Base-by-base conservation (phyloP, 169 alveolate species). In the Neospora caninum region DNA sequence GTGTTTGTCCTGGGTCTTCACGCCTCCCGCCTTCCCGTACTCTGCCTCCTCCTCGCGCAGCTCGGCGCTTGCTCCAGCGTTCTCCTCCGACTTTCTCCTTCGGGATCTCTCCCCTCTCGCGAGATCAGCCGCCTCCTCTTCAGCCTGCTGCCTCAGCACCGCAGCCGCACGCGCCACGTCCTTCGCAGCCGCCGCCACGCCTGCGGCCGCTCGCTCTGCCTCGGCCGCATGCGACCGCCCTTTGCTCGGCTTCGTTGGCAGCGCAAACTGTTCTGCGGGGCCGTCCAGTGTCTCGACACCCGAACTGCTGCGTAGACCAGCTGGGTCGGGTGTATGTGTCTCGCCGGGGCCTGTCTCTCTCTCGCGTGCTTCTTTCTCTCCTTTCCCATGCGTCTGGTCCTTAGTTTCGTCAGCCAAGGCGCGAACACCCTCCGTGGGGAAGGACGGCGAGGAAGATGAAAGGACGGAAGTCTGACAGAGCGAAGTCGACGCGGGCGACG, bases 251-350 rank as follows among this genome's bases (percentile, higher is more conserved):
- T 78, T 78, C 86, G 43, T n/a, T 2, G 39, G 49, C 45, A 78
- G 29, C 22, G 86, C 43, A 2, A 4, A 18, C 27, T 78, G 86
- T 25, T 78, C 86, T n/a, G 86, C 41, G 9, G 86, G 86, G 43
- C 31, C 86, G 27, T 25, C 86, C 29, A 78, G 86, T n/a, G 86
- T n/a, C 45, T 78, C 45, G 4, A 78, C 86, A n/a, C 86, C 86
- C 39, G 43, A 78, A n/a, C 41, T 13, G 86, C 86, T 78, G 39
- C 39, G 27, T 18, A 6, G 4, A 2, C 7, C n/a, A 69, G 34
- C 58, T 49, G 58, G 58, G 13, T 49, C 58, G 58, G 58, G 58
- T 4, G 58, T 13, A 49, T 13, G 73, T 22, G 73, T 64, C 73
- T 64, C 73, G 4, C 73, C 73, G 25, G 31, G 73, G 86, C 27